Base-by-base conservation (phyloP, 805 yeast species). In the Monosporozyma unispora region DNA sequence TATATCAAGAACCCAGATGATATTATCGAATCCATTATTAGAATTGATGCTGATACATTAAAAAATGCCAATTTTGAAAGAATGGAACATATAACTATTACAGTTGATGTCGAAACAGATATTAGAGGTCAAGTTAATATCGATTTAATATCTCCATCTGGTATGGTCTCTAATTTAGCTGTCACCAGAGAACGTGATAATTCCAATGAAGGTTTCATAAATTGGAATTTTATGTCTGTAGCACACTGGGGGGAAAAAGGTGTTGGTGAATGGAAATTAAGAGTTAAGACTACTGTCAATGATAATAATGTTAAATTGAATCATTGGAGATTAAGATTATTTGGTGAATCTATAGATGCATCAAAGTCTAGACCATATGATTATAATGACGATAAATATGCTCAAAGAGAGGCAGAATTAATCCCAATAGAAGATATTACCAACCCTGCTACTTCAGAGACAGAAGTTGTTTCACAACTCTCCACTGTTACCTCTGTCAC, bases 201-300 rank as follows among this genome's bases (percentile, higher is more conserved):
- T 8, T 72, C 80, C 5, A 53, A 57, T 1, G 70, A 63, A 1
- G 96, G 96, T 0, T 84, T 87, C 55, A 57, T 63, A 4, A 74
- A 84, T 56, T 93, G 99, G 99, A 85, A 87, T 1, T 93, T 93
- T 62, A 87, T 90, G 87, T 78, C 91, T 10, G 98, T 93, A n/a
- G 97, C 96, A 1, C 98, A 93, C 64, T 93, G 98, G 97, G 96
- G 96, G 38, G 97, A 91, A 64, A 90, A 84, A 57, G 91, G 90
- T 2, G 67, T 67, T 23, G 99, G 99, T 10, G 79, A 76, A 4
- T 93, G 99, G 99, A 79, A 67, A 35, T 58, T 93, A 18, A 79
- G 75, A 54, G 90, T 90, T 1, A 60, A 64, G n/a, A 75, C 77
- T 46, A 67, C 69, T 37, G 66, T 62, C 18, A 70, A 64, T 7